Conservation (phyloP, 352 stramenopile genomes). For the Pythium phragmiticola region DNA sequence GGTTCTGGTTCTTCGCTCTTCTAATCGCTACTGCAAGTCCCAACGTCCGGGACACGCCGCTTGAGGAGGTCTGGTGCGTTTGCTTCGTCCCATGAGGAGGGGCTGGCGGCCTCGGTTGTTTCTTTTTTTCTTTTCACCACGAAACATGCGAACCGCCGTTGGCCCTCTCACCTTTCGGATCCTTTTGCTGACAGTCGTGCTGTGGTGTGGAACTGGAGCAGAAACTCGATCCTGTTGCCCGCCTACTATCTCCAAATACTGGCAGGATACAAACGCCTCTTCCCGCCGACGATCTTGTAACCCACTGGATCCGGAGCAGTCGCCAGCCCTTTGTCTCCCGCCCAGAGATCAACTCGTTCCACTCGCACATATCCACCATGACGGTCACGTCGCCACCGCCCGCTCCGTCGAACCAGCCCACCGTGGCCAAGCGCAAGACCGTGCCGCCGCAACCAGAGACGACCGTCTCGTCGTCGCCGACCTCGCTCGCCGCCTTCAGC, state of each 20-base stretch:
- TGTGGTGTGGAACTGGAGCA: constrained; percentile 12
- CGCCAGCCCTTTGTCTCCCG: background rate
- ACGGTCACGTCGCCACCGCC: constrained; percentile 2
- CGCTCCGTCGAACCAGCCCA: constrained; percentile 10
- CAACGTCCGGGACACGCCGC: background rate
- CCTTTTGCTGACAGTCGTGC: constrained; percentile 1
- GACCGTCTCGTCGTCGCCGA: background rate
- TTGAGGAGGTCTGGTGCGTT: constrained; percentile 1
- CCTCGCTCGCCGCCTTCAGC: constrained; percentile 24
- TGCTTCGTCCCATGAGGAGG: background rate
- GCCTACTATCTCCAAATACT: too few species aligned
- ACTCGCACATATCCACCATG: constrained; percentile 20
- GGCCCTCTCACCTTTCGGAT: background rate
- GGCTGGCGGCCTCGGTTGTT: background rate
- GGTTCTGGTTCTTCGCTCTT: background rate
- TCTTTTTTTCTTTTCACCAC: background rate
- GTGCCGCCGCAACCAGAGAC: background rate
- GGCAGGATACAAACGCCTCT: background rate
- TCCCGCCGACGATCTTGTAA: background rate
- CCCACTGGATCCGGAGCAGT: background rate
- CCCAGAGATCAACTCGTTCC: background rate
- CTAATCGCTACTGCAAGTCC: background rate
- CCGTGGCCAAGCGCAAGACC: background rate
- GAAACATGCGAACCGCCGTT: constrained; percentile 18
- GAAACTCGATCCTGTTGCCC: constrained; percentile 3